Base-by-base conservation (phyloP, 306 rosid species). In the Oxytropis ochrocephala region DNA sequence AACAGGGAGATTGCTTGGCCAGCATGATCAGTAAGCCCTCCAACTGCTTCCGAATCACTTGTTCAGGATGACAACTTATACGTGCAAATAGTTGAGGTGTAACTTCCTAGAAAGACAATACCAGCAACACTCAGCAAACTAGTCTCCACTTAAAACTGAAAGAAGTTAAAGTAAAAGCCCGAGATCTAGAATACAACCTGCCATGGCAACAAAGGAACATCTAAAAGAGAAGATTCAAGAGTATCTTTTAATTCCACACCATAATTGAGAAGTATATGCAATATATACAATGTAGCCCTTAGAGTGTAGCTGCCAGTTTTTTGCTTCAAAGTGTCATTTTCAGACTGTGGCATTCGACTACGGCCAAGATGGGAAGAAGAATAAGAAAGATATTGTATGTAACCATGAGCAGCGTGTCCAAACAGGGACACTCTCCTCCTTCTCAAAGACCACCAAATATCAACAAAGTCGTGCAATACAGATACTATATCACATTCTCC, bases 61-160 rank as follows among this genome's bases (percentile, higher is more conserved):
- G 81, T 83, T 89, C 98, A 11, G 95, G 96, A 83, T 92, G 96
- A 68, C 96, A 86, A 79, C 96, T 89, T 65, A 92, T 74, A 51
- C 89, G 96, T 59, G 96, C 96, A 89, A 89, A 92, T 62, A 92
- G 76, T 69, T 89, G 98, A 35, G 98, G 98, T 1, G 87, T 88
- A 51, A 92, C 96, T 75, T 92, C 98, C 98, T 92, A 80, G 53
- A 78, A 84, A 70, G 64, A 55, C 77, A 67, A 69, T 58, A 67
- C 18, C 56, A 24, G 33, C 52, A 68, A 78, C 72, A 48, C 60
- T 46, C 69, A 77, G 42, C 11, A 52, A 79, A 41, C 52, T 11
- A 19, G 77, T 44, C 58, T 43, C 18, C n/a, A 13, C 8, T 44
- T 57, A 11, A 72, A 70, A 76, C 67, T 50, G 58, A 64, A 44